Evolutionary conservation across 2,329 filamentous ascomycete genomes (phyloP), one percentile per base, ranked within the genome.

Genomic region (Aspergillus sp.): DNA sequence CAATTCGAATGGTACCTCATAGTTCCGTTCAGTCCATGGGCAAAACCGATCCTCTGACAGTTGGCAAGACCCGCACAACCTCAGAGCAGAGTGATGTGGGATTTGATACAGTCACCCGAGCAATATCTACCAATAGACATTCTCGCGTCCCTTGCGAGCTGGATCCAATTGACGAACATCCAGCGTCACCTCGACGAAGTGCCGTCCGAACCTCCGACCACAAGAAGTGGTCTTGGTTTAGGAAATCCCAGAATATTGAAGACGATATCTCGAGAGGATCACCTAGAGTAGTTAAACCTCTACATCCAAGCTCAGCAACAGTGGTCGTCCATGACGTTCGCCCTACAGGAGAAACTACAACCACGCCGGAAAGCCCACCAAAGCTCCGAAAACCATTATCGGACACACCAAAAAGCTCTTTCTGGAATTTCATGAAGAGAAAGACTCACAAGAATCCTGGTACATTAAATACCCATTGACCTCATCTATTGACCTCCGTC

Each of bases 1-100:
- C 84, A 0, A 83, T 87, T 43, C 79, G 85, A 12, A 73, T 87
- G 61, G 83, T 87, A 3, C 77, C 81, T 26, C 77, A 79, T 9
- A 81, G 81, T 36, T 80, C 82, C 4, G 66, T 78, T 9, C 76
- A 72, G 4, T 77, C 75, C 5, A 74, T 77, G 24, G 69, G 70
- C 30, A 72, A 71, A 15, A 66, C 83, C 7, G 81, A 80, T 39
- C 82, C 84, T 2, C 72, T 86, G 45, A 82, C 80, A 48, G 81
- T 86, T 42, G 78, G 81, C 48, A 86, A 86, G 72, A 74, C 47
- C 38, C 56, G 56, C 20, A 45, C 22, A 17, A 48, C 45, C 18
- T 6, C 32, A 20, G 22, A 36, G 43, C n/a, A 51, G 18, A 15
- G 41, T n/a, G 13, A 8, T 30, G 42, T 22, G 43, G 62, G 58